Percentiles rank a stretch among this genome's conserved stretches.
Conservation (phyloP, 495 filamentous ascomycete genomes). For the Neurospora sp. region DNA sequence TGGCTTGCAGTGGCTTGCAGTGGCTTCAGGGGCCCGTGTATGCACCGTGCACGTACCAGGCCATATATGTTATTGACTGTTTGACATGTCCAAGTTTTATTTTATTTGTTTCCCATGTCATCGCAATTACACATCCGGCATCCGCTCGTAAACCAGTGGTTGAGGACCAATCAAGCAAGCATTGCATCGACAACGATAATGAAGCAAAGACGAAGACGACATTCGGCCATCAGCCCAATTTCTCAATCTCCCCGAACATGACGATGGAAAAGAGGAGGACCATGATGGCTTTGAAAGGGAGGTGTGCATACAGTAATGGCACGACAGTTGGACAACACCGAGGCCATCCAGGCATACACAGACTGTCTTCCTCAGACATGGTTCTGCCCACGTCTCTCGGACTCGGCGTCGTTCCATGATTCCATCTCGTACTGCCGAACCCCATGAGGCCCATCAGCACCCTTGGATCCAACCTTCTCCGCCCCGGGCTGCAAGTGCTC, state of each 20-base stretch:
- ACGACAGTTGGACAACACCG: neutral
- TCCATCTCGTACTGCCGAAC: neutral
- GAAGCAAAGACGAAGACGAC: neutral
- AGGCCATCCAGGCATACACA: neutral
- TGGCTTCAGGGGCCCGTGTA: neutral
- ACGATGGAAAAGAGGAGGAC: too few relatives aligned
- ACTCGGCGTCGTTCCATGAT: neutral
- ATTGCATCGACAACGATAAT: neutral
- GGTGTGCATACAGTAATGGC: neutral
- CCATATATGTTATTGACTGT: too few relatives aligned
- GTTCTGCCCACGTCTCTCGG: neutral
- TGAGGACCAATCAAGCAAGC: neutral
- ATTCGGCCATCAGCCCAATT: neutral
- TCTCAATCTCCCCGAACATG: neutral
- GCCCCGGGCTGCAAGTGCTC: neutral
- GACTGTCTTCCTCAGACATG: neutral
- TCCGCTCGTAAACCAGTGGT: neutral
- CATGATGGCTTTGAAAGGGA: too few relatives aligned
- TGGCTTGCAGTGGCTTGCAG: neutral
- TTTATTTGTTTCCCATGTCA: neutral
- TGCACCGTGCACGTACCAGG: too few relatives aligned
- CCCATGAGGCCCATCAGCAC: neutral
- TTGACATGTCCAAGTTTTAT: neutral
- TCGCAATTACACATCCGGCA: neutral
- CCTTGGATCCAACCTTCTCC: neutral